Base-by-base conservation (phyloP, 306 rosid species). In the Citrullus colocynthis region DNA sequence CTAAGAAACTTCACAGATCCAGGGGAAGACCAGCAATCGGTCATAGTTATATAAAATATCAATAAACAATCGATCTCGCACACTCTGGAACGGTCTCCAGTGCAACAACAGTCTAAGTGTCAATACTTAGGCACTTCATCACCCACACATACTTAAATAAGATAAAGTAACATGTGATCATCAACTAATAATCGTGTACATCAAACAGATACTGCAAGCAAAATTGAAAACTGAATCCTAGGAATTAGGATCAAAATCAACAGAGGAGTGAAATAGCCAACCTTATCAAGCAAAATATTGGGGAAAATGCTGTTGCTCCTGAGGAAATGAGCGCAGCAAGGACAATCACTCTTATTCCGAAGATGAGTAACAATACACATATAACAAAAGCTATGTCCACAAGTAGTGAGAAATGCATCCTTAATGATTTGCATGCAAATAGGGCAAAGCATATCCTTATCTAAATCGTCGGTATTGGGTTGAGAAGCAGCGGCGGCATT, bases 341-440 rank as follows among this genome's bases (percentile, higher is more conserved):
- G 99, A 88, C 99, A 95, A 81, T 95, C 97, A 54, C 85, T 90
- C 91, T 95, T 95, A 83, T 95, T 88, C 60, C 91, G 88, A 73
- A 95, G 97, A 87, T 95, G 99, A 76, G 97, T 95, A 77, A 74
- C 84, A 85, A 95, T 92, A 79, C 99, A 95, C 97, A 95, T 95
- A 78, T 92, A 95, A 82, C 99, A 95, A 83, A 95, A 95, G 88
- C 97, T 92, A 80, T 95, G 99, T 4, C 99, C 97, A 70, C 99
- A 95, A 2, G 89, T 80, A 0, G 97, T 95, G 41, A 95, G 97
- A 74, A 95, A 95, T 3, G 97, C 91, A 51, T 89, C 97, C 82
- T 90, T 92, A 44, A 95, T 89, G 57, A 90, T 85, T 88, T 95
- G 99, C 97, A 95, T 95, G 79, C 99, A 95, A 84, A 95, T 95